These are phyloP conservation scores for Ogataea ganodermae DNA, from an alignment of 805 yeast species.

Conservation along the genomic window DNA sequence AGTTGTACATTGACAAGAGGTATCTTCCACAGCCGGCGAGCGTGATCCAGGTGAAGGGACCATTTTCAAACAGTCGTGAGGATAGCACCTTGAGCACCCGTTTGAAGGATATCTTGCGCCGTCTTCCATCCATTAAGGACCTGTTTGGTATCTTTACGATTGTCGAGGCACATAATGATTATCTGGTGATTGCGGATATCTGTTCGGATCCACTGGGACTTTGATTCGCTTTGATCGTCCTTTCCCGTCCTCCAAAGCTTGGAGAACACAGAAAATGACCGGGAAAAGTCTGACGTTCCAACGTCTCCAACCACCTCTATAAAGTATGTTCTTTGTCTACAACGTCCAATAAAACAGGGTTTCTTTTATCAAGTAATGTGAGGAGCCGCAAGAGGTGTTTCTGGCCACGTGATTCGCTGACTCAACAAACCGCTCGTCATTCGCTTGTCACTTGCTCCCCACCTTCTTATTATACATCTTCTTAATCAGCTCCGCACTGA, in stretches of 20 bases:
- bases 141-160: conserved; percentile 4
- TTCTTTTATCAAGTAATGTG: too few species aligned
- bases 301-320: too few species aligned
- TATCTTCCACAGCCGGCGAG: conserved; percentile 37
- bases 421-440: neutral
- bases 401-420: neutral
- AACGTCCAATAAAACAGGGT: too few species aligned
- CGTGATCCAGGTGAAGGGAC: conserved; percentile 22
- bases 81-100: conserved; percentile 3
- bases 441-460: conserved; percentile 10
- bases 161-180: conserved; percentile 14
- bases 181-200: conserved; percentile 9
- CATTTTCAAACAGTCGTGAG: conserved; percentile 1
- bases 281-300: too few species aligned
- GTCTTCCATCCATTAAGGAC: conserved; percentile 4
- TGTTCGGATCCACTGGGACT: neutral
- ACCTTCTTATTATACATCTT: conserved; percentile 36
- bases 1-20: conserved; percentile 45
- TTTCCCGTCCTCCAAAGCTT: too few species aligned
- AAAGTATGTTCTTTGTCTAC: too few species aligned
- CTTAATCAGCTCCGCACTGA: conserved; percentile 32
- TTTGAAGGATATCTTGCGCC: neutral
- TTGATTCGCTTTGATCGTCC: too few species aligned
- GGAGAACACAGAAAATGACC: too few species aligned
- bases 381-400: too few species aligned